Evolutionary conservation across 345 rosid genomes (phyloP), one percentile per base, ranked within the genome.

Genomic region (Abelmoschus esculentus): DNA sequence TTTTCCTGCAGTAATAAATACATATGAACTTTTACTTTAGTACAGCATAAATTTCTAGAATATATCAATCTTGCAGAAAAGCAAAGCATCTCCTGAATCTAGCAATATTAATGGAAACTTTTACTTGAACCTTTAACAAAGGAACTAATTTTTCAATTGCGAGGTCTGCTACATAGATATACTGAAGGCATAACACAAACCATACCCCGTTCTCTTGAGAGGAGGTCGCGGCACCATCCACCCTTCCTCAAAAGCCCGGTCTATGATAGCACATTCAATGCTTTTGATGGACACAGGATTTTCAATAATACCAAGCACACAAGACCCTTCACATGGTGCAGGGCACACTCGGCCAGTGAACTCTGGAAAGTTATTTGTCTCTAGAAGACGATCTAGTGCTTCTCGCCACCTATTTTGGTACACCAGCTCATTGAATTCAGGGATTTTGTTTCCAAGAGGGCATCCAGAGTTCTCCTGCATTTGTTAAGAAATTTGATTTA

Each of bases 271-370:
- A 74, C 98, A 90, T 77, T 95, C 99, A 52, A 95, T 95, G 73
- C 70, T 89, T 74, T 96, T 96, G 67, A 96, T 96, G 22, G 99
- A 96, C 4, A 96, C 99, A 22, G 99, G 99, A 79, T 96, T 92
- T 78, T 96, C 99, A 76, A 96, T 96, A 36, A 96, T 96, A n/a
- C 99, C 99, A 58, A 96, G 98, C 61, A 96, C 99, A 61, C 99
- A 96, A 65, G 99, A 89, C 65, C 99, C 99, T 84, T 96, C 99
- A 75, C 99, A 96, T 5, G 99, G 99, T 66, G 99, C 99, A 78
- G 99, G 98, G 74, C 99, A 96, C 26, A 96, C 99, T n/a, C 99
- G 81, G 49, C 99, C 99, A 19, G 99, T 96, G 70, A 96, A 96
- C 75, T 96, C 99, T 6, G 99, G 99, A 70, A 96, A 96, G 83